phyloP scores from a whole-genome alignment of 257 asterid species.

The Solanum infundibuliforme region DNA sequence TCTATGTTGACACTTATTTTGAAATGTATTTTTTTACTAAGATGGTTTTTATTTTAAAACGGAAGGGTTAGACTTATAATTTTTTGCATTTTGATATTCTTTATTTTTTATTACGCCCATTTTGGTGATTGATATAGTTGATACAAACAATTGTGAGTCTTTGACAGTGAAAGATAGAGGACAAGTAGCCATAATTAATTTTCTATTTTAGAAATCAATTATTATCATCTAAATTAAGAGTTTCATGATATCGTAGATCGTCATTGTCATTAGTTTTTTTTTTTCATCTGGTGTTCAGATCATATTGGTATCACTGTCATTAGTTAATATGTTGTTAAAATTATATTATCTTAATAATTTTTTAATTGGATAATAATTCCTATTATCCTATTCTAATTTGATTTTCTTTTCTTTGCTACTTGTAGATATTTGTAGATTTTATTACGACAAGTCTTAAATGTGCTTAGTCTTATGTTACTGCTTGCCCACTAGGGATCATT shows the following conservation, averaged over 20 bases:
- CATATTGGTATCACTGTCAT: fast-evolving
- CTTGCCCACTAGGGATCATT: background rate
- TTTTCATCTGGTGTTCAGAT: too few species aligned
- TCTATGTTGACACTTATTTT: background rate
- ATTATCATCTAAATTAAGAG: background rate
- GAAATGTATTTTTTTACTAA: background rate
- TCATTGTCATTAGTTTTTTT: too few species aligned
- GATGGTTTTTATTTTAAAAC: too few species aligned
- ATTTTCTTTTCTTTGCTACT: background rate
- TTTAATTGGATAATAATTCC: background rate
- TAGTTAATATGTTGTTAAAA: background rate
- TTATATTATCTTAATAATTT: background rate
- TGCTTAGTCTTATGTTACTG: background rate
- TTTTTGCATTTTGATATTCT: background rate
- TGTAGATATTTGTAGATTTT: background rate
- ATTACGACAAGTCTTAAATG: background rate
- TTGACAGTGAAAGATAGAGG: background rate
- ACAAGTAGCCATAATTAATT: background rate
- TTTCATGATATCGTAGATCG: too few species aligned
- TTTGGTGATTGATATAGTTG: background rate
- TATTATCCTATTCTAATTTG: background rate
- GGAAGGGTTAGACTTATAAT: background rate
- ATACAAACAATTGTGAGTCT: background rate
- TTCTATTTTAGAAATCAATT: background rate
- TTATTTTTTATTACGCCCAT: background rate